Evolutionary conservation across 306 rosid species (phyloP).

Genomic region (Sindora glabra): DNA sequence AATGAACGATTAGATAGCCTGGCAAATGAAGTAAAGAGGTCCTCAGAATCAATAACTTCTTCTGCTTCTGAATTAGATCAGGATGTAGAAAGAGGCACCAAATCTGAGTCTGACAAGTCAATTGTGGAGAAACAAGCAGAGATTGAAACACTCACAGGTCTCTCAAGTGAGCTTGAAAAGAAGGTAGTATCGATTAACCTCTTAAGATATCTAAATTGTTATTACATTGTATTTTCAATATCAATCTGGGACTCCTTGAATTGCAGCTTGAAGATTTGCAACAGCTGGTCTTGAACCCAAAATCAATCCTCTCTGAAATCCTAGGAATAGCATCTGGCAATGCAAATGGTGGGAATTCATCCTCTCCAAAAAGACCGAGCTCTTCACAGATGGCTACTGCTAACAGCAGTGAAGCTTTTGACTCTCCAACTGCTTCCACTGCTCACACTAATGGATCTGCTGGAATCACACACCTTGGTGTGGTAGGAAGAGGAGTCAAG

Average conservation of each 20-base stretch:
- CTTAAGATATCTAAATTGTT: neutral
- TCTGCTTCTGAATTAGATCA: slow-evolving; percentile 38
- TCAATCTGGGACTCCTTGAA: neutral
- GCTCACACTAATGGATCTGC: slow-evolving; percentile 68
- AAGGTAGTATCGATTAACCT: slow-evolving; percentile 38
- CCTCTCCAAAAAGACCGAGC: slow-evolving; percentile 33
- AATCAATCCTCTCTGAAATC: slow-evolving; percentile 67
- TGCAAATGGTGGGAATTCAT: slow-evolving; percentile 35
- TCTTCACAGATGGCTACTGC: slow-evolving; percentile 63
- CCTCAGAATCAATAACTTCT: slow-evolving; percentile 36
- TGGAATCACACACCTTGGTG: slow-evolving; percentile 89
- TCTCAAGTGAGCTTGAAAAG: slow-evolving; percentile 82
- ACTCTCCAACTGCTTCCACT: slow-evolving; percentile 79
- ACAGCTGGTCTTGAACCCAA: slow-evolving; percentile 65
- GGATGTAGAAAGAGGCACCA: too few species aligned
- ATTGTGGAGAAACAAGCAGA: slow-evolving; percentile 58
- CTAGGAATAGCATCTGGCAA: slow-evolving; percentile 58
- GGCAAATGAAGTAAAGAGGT: slow-evolving; percentile 43
- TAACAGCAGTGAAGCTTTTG: slow-evolving; percentile 54
- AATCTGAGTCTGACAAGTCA: slow-evolving; percentile 32
- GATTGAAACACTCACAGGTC: slow-evolving; percentile 69
- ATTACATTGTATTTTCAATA: neutral
- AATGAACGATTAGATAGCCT: slow-evolving; percentile 61
- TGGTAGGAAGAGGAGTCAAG: slow-evolving; percentile 96
- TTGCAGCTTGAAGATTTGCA: slow-evolving; percentile 96